Evolutionary conservation across 1,284 basidiomycete species (phyloP).

Genomic region (Melampsora abietis-canadensis): DNA sequence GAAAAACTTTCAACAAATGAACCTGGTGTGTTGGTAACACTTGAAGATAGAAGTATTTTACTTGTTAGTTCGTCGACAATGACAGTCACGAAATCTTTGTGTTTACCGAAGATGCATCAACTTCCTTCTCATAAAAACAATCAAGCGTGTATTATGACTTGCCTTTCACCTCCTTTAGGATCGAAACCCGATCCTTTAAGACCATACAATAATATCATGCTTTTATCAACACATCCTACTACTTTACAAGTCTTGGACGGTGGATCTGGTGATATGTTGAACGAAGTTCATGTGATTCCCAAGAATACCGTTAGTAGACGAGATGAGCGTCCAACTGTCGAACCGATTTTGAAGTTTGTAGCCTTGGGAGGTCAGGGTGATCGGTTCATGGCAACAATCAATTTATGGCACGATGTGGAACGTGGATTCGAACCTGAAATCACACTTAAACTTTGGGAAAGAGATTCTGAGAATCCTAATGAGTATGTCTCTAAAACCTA

Average conservation of each 20-base stretch:
- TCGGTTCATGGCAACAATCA: constrained; percentile 76
- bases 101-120: constrained; percentile 49
- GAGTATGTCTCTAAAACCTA: constrained; percentile 45
- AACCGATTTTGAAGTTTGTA: constrained; percentile 70
- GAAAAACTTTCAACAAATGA: constrained; percentile 65
- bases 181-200: constrained; percentile 66
- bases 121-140: constrained; percentile 13
- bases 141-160: constrained; percentile 2
- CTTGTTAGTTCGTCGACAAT: constrained; percentile 72
- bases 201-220: constrained; percentile 66
- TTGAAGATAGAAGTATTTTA: constrained; percentile 76
- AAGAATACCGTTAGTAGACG: constrained; percentile 84
- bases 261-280: constrained; percentile 66
- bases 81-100: constrained; percentile 64
- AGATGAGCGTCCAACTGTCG: constrained; percentile 74
- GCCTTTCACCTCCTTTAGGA: constrained; percentile 56
- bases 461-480: constrained; percentile 59
- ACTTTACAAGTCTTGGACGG: constrained; percentile 88
- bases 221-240: constrained; percentile 90
- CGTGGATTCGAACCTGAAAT: constrained; percentile 61
- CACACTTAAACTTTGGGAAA: constrained; percentile 86
- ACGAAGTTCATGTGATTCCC: constrained; percentile 87
- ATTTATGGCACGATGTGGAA: constrained; percentile 65
- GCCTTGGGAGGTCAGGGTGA: constrained; percentile 53
- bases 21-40: constrained; percentile 80